Conservation (phyloP, 1,284 basidiomycete genomes). For the Trichosporon sp. region DNA sequence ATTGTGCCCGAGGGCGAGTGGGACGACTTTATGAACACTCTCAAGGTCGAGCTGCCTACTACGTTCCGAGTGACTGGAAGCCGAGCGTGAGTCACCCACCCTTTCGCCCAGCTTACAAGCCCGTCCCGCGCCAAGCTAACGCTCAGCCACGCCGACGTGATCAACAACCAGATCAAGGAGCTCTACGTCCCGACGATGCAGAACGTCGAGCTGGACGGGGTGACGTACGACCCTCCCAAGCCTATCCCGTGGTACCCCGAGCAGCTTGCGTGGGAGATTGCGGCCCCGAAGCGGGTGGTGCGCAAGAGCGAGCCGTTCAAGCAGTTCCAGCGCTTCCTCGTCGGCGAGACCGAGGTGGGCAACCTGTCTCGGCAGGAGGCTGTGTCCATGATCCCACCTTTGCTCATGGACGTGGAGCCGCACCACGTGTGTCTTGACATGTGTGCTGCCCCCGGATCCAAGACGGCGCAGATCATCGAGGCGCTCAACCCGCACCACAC, state of each 20-base stretch:
- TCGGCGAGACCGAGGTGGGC: conserved; percentile 97
- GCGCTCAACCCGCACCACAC: conserved; percentile 47
- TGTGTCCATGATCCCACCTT: conserved; percentile 96
- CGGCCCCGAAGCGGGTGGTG: conserved; percentile 82
- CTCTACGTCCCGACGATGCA: conserved; percentile 73
- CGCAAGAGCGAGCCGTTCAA: conserved; percentile 91
- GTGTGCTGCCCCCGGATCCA: conserved; percentile 99
- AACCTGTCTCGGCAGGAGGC: conserved; percentile 96
- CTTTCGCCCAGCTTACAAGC: background rate
- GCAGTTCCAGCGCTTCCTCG: conserved; percentile 91
- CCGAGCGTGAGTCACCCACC: conserved; percentile 58
- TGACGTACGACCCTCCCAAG: conserved; percentile 61
- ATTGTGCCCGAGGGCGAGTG: conserved; percentile 60
- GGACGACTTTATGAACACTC: conserved; percentile 63
- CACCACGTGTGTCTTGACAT: conserved; percentile 90
- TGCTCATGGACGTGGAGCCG: conserved; percentile 89
- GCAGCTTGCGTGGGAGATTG: conserved; percentile 90
- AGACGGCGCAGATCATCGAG: conserved; percentile 53
- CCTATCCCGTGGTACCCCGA: conserved; percentile 91
- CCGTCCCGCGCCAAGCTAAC: too few relatives aligned
- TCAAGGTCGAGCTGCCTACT: conserved; percentile 76
- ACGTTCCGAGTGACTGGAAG: conserved; percentile 91
- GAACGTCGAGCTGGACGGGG: conserved; percentile 69
- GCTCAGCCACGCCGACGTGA: conserved; percentile 63
- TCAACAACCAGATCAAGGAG: conserved; percentile 67